Percentiles rank a stretch among this genome's conserved stretches.
These are phyloP conservation scores for Micromonas pusilla DNA, from an alignment of 139 green algal genomes.

Conservation along the genomic window DNA sequence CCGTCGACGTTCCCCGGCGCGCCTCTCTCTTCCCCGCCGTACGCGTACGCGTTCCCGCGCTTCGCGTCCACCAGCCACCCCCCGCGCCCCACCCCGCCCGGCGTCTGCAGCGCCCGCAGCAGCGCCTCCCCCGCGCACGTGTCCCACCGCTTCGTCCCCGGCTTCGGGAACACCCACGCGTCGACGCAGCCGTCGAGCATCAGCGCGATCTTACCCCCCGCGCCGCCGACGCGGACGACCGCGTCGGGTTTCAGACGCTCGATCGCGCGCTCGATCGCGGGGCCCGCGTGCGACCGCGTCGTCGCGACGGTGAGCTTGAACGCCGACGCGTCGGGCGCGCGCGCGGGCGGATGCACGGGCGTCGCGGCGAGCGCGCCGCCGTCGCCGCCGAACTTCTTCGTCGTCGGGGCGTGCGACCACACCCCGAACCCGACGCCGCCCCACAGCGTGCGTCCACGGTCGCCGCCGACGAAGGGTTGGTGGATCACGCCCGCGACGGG, in stretches of 20 bases:
- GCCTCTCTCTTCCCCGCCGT: not conserved
- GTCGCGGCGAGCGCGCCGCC: not conserved
- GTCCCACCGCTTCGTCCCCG: slow-evolving; percentile 31
- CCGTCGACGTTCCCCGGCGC: slow-evolving; percentile 23
- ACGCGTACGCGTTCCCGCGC: slow-evolving; percentile 23
- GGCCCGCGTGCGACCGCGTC: not conserved
- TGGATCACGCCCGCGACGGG: slow-evolving; percentile 31
- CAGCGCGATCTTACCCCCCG: slow-evolving; percentile 15
- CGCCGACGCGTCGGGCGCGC: no score
- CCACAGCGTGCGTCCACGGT: slow-evolving; percentile 16
- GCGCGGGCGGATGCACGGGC: not conserved
- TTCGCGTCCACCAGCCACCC: slow-evolving; percentile 18
- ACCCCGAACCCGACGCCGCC: slow-evolving; percentile 18
- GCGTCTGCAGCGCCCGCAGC: not conserved
- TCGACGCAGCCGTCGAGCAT: slow-evolving; percentile 28
- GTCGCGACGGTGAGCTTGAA: not conserved
- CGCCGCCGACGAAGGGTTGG: slow-evolving; percentile 23
- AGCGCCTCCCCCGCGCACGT: slow-evolving; percentile 34
- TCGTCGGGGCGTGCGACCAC: not conserved
- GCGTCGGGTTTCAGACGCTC: not conserved
- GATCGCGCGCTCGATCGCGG: not conserved
- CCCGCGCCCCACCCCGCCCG: no score
- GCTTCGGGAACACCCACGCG: slow-evolving; percentile 12
- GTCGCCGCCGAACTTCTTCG: no score
- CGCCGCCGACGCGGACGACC: not conserved